A percentile compares a stretch with the other conserved stretches of the same genome.
Conservation (phyloP, 2,329 filamentous ascomycete genomes). For the Aureobasidium leucospermi region DNA sequence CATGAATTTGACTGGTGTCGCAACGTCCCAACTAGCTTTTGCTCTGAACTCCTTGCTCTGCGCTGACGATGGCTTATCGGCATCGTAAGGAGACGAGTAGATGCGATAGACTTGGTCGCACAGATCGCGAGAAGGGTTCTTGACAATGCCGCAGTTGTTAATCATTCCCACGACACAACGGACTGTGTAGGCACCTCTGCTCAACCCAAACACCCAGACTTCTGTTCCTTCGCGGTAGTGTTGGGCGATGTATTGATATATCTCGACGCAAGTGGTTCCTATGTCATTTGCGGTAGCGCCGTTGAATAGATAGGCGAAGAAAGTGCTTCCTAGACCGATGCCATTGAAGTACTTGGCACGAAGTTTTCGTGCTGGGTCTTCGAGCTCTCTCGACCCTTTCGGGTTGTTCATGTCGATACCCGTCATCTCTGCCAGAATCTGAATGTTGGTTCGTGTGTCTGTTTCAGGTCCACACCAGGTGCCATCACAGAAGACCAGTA, state of each 20-base stretch:
- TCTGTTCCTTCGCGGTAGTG: slow-evolving; percentile 26
- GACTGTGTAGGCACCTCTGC: slow-evolving; percentile 35
- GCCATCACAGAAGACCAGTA: slow-evolving; percentile 15
- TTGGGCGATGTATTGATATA: slow-evolving; percentile 31
- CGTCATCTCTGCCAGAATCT: slow-evolving; percentile 26
- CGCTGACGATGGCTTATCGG: slow-evolving; percentile 24
- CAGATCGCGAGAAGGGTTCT: slow-evolving; percentile 15
- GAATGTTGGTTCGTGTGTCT: slow-evolving; percentile 28
- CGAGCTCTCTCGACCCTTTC: slow-evolving; percentile 23
- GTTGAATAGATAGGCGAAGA: slow-evolving; percentile 31
- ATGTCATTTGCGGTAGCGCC: slow-evolving; percentile 30
- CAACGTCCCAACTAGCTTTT: slow-evolving; percentile 24
- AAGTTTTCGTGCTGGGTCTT: slow-evolving; percentile 17
- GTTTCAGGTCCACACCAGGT: slow-evolving; percentile 28
- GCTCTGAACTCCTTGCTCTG: slow-evolving; percentile 20
- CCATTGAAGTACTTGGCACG: slow-evolving; percentile 32
- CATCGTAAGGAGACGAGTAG: slow-evolving; percentile 24
- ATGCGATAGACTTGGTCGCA: slow-evolving; percentile 29
- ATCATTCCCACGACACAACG: slow-evolving; percentile 35
- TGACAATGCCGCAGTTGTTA: slow-evolving; percentile 26
- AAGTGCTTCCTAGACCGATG: slow-evolving; percentile 28
- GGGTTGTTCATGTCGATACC: slow-evolving; percentile 20
- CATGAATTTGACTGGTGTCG: slow-evolving; percentile 28
- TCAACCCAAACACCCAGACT: slow-evolving; percentile 35
- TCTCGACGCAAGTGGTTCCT: slow-evolving; percentile 27